A percentile compares a stretch with the other conserved stretches of the same genome.
Evolutionary conservation across 768 basidiomycete genomes (phyloP).

Genomic region (Paxillus rubicundulus): DNA sequence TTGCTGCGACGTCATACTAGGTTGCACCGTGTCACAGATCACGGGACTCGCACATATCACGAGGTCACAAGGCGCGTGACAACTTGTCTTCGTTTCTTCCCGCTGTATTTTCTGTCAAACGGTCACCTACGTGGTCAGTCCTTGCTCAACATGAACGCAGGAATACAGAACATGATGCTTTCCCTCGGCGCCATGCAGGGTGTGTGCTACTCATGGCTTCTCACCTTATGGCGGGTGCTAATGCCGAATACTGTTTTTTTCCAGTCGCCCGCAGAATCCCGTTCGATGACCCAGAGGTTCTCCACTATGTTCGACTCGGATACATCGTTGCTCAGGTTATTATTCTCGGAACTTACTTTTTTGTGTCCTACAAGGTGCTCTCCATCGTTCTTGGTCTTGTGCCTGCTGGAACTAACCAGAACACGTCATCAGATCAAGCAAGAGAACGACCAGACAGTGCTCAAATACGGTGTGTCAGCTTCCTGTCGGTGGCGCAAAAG

Average conservation of each 20-base stretch:
- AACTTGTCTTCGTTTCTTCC: conserved; percentile 4
- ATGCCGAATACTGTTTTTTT: neutral
- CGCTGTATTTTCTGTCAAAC: conserved; percentile 5
- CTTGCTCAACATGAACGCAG: conserved; percentile 60
- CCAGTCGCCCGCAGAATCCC: conserved; percentile 88
- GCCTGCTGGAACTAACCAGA: neutral
- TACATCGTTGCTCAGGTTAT: conserved; percentile 76
- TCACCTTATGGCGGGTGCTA: neutral
- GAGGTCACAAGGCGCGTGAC: neutral
- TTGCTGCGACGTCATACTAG: conserved; percentile 24
- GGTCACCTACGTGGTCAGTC: conserved; percentile 15
- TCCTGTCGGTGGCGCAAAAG: neutral
- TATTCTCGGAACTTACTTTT: conserved; percentile 78
- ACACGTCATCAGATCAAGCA: conserved; percentile 67
- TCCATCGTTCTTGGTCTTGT: neutral
- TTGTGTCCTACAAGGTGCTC: conserved; percentile 63
- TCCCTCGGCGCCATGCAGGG: conserved; percentile 94
- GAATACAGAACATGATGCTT: conserved; percentile 78
- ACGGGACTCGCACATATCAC: neutral
- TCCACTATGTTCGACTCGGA: conserved; percentile 79
- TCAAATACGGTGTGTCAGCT: conserved; percentile 80
- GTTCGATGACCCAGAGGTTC: conserved; percentile 82
- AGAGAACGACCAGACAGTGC: conserved; percentile 93
- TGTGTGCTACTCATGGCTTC: conserved; percentile 28
- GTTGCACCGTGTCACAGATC: conserved; percentile 2